phyloP scores from a whole-genome alignment of 2,329 filamentous ascomycete species.

The Paraphoma sp. region DNA sequence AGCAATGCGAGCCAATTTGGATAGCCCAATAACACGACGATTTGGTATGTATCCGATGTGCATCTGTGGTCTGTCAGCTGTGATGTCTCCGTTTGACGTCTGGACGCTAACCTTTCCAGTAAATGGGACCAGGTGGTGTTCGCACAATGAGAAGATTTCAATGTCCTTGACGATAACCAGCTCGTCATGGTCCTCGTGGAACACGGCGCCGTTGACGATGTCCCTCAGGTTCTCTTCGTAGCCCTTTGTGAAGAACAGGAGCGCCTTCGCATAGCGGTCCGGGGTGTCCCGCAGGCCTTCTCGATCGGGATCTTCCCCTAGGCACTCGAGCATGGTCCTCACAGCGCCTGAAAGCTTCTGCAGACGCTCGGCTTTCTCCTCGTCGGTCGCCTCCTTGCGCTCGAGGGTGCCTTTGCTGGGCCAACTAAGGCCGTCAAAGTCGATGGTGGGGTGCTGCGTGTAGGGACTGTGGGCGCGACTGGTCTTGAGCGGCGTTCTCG shows the following conservation, averaged over 20 bases:
- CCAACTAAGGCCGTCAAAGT: conserved; percentile 64
- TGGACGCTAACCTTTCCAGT: conserved; percentile 76
- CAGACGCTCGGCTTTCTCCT: conserved; percentile 63
- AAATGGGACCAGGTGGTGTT: conserved; percentile 97
- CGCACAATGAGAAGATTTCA: conserved; percentile 91
- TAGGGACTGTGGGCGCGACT: conserved; percentile 60
- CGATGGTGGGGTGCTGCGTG: conserved; percentile 58
- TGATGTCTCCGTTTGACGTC: neutral
- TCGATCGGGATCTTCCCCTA: conserved; percentile 70
- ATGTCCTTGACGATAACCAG: conserved; percentile 98
- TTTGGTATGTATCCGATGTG: conserved; percentile 98
- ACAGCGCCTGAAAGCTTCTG: conserved; percentile 69
- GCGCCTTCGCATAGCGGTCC: conserved; percentile 89
- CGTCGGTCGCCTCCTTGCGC: conserved; percentile 63
- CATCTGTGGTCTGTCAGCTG: conserved; percentile 68
- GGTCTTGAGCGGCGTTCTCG: conserved; percentile 59
- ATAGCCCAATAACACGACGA: conserved; percentile 90
- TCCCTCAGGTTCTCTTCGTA: conserved; percentile 94
- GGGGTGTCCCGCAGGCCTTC: conserved; percentile 73
- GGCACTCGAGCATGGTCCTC: conserved; percentile 68
- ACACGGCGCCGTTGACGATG: conserved; percentile 92
- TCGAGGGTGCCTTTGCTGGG: conserved; percentile 68
- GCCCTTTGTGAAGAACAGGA: conserved; percentile 95
- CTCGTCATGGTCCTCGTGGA: conserved; percentile 96
- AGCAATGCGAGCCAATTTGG: conserved; percentile 92